Evolutionary conservation across 2,329 filamentous ascomycete species (phyloP).

Genomic region (Penicillium vulpinum): DNA sequence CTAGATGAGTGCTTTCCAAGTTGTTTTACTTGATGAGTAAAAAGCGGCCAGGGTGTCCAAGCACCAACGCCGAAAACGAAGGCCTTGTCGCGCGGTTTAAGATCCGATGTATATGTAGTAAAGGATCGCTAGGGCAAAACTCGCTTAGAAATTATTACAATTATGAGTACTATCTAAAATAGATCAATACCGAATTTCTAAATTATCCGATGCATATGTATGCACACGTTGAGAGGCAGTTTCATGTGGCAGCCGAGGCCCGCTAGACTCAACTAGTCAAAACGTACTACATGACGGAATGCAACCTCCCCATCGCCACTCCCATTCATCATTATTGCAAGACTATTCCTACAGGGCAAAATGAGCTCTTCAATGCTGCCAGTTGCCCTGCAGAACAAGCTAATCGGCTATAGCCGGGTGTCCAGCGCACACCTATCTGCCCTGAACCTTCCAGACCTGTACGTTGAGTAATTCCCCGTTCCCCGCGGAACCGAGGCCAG

Average conservation of each 20-base stretch:
- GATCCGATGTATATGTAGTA: no score
- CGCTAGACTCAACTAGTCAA: constrained; percentile 9
- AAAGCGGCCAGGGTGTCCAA: no score
- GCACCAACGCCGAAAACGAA: no score
- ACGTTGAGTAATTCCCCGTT: constrained; percentile 25
- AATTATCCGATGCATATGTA: no score
- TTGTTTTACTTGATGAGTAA: no score
- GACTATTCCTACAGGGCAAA: constrained; percentile 10
- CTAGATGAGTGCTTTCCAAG: no score
- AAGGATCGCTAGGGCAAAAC: neutral
- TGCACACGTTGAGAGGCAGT: no score
- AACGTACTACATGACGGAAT: constrained; percentile 12
- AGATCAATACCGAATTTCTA: neutral
- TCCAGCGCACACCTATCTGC: constrained; percentile 36
- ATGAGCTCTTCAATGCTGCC: constrained; percentile 47
- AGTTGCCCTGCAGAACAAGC: constrained; percentile 47
- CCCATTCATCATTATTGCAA: constrained; percentile 9
- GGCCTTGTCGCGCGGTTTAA: no score
- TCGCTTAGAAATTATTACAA: no score
- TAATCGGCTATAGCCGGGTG: constrained; percentile 39
- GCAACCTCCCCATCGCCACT: constrained; percentile 15
- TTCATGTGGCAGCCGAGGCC: constrained; percentile 16
- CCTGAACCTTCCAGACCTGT: constrained; percentile 45
- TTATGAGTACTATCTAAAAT: neutral
- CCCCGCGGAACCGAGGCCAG: constrained; percentile 7